Evolutionary conservation across 148 eudicot species (phyloP).

Genomic region (Suaeda aralocaspica): DNA sequence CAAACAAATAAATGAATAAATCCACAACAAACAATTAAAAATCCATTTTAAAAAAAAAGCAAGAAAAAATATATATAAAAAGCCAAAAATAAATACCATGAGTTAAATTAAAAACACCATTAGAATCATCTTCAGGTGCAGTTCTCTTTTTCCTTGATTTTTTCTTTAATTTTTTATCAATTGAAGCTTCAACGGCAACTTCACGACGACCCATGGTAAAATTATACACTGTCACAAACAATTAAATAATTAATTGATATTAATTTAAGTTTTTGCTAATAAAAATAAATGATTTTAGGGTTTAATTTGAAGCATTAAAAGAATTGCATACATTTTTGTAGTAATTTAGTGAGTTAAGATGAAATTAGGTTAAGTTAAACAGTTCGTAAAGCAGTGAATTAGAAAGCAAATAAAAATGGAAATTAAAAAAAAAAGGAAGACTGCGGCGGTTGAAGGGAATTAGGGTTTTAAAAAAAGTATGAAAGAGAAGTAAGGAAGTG

Average conservation of each 20-base stretch:
- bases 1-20: slow-evolving; percentile 6
- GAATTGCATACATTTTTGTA: too few species aligned
- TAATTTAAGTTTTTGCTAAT: too few species aligned
- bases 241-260: not conserved
- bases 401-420: too few species aligned
- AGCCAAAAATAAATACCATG: slow-evolving; percentile 8
- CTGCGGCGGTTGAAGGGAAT: too few species aligned
- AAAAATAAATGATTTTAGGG: too few species aligned
- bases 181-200: slow-evolving; percentile 26
- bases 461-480: too few species aligned
- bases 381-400: too few species aligned
- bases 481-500: too few species aligned
- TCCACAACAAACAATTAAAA: not conserved
- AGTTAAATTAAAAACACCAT: slow-evolving; percentile 10
- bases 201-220: slow-evolving; percentile 25
- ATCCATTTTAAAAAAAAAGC: not conserved
- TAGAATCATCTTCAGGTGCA: slow-evolving; percentile 36
- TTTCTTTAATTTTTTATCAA: slow-evolving; percentile 22
- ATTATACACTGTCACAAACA: not conserved
- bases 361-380: too few species aligned
- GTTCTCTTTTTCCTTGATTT: slow-evolving; percentile 42
- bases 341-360: too few species aligned
- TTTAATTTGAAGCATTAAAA: too few species aligned
- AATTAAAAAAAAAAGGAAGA: too few species aligned
- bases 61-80: not conserved